Evolutionary conservation across 179 eudicot genomes (phyloP).

Genomic region (Silene noctiflora): DNA sequence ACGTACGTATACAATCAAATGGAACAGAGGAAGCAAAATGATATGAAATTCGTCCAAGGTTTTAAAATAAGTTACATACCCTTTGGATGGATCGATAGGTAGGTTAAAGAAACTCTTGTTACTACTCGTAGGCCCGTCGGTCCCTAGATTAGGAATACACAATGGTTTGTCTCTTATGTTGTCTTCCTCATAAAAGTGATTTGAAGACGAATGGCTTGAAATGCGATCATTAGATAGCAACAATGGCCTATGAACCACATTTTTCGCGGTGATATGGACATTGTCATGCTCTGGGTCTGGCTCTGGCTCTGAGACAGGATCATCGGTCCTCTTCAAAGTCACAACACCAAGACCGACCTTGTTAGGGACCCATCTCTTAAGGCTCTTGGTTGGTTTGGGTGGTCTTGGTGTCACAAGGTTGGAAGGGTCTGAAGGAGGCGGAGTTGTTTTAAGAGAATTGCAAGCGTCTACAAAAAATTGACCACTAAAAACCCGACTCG

Average conservation of each 20-base stretch:
- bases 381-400: slow-evolving; percentile 10
- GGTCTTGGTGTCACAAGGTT: slow-evolving; percentile 11
- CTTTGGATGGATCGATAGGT: neutral
- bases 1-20: no score
- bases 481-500: slow-evolving; percentile 5
- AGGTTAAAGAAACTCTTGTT: neutral
- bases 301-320: neutral
- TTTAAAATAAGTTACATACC: neutral
- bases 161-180: no score
- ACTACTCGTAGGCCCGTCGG: neutral
- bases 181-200: neutral
- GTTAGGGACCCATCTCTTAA: slow-evolving; percentile 11
- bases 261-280: neutral
- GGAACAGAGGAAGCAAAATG: no score
- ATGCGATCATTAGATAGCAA: neutral
- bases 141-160: neutral
- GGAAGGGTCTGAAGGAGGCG: neutral
- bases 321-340: neutral
- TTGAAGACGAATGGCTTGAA: neutral
- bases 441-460: neutral
- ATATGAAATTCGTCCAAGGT: neutral
- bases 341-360: slow-evolving; percentile 15
- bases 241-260: slow-evolving; percentile 12
- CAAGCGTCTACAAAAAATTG: neutral
- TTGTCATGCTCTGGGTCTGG: neutral